Evolutionary conservation across 345 rosid genomes (phyloP), one percentile per base, ranked within the genome.

Genomic region (Gossypium mustelinum): DNA sequence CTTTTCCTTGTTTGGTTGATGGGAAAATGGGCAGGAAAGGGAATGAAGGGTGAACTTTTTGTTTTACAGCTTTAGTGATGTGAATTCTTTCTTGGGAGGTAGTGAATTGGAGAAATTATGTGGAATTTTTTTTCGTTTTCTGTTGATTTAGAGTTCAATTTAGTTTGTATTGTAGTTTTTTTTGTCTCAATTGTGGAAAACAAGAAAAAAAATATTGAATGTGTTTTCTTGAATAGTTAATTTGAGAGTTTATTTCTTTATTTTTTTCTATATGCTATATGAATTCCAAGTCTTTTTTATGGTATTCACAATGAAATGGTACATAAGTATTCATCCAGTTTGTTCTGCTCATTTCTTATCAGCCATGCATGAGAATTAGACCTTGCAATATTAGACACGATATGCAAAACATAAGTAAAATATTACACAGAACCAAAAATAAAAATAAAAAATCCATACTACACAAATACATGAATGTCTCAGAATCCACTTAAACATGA

Each of bases 1-100:
- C 7, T 43, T 54, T 56, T n/a, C 11, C 44, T 12, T 69, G 60
- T 70, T 59, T 77, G 62, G 24, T 68, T 73, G 13, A 47, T 69
- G 62, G 59, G 51, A 77, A 76, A 74, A 54, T 76, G 39, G 59
- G 6, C 64, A 29, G 8, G 27, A 7, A 52, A 43, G 4, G 13
- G 3, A 16, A 44, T 34, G 70, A 20, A 68, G 12, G 39, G 39
- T 39, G 13, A 56, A 16, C 11, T 1, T 50, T 56, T 22, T 7
- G 1, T 29, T 39, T 57, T 57, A 12, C 18, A 61, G 10, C 47
- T 25, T 48, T 16, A n/a, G 20, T 48, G 43, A 24, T 44, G 17
- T 72, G 11, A 63, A 10, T 41, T 64, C 27, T 9, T 57, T 64
- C 5, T 18, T n/a, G 13, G 24, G 20, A 43, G 39, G 7, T 45